Conservation (phyloP, 192 early-diverging fungal genomes). For the Backusella mclennaniae region DNA sequence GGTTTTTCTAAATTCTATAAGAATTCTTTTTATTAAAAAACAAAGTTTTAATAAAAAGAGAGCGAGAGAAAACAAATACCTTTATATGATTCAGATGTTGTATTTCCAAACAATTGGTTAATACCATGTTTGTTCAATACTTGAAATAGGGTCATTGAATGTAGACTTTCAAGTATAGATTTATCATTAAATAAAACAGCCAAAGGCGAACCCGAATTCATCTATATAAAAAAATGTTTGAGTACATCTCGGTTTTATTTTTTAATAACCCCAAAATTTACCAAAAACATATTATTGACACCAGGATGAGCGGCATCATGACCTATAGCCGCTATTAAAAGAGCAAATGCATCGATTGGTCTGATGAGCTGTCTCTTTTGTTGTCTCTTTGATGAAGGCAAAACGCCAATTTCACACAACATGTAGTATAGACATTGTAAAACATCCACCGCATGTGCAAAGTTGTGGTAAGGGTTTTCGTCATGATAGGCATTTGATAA, state of each 20-base stretch:
- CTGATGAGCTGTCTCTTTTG: conserved; percentile 26
- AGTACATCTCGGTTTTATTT: not conserved
- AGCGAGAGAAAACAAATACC: conserved; percentile 12
- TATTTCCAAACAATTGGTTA: conserved; percentile 4
- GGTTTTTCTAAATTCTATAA: conserved; percentile 64
- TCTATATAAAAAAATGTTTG: not conserved
- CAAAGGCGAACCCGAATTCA: conserved; percentile 63
- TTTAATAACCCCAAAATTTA: conserved; percentile 16
- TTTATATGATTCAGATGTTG: conserved; percentile 18
- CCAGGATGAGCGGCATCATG: conserved; percentile 92
- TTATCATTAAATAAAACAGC: conserved; percentile 91
- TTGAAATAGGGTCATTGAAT: conserved; percentile 73
- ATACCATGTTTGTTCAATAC: conserved; percentile 59
- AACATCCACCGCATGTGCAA: conserved; percentile 95
- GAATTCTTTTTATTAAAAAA: not conserved
- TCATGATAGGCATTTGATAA: conserved; percentile 55
- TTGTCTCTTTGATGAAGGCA: conserved; percentile 34
- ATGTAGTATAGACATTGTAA: conserved; percentile 85
- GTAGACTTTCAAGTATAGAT: conserved; percentile 93
- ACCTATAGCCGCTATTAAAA: conserved; percentile 73
- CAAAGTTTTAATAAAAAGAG: not conserved
- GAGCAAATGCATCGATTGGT: conserved; percentile 67
- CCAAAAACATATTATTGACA: conserved; percentile 92
- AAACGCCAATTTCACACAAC: conserved; percentile 61
- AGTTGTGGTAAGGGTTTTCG: conserved; percentile 92